Evolutionary conservation across 2,329 filamentous ascomycete genomes (phyloP).

Genomic region (Beauveria medogensis): DNA sequence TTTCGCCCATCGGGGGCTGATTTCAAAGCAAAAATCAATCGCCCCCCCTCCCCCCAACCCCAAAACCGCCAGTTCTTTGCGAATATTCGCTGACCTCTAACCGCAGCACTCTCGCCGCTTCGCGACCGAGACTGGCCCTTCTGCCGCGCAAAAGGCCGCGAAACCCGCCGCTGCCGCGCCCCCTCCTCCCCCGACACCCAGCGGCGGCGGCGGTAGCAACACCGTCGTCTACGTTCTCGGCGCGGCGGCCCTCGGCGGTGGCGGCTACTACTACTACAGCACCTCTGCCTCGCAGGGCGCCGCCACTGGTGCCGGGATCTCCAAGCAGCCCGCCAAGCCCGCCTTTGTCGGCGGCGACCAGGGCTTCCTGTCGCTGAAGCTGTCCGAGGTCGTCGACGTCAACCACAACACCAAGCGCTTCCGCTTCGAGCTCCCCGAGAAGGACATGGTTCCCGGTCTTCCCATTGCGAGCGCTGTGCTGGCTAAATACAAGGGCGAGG

Average conservation of each 20-base stretch:
- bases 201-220: constrained; percentile 43
- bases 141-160: constrained; percentile 10
- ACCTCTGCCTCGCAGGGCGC: constrained; percentile 33
- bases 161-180: constrained; percentile 33
- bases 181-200: constrained; percentile 34
- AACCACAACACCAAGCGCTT: constrained; percentile 95
- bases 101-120: constrained; percentile 51
- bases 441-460: constrained; percentile 77
- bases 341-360: constrained; percentile 78
- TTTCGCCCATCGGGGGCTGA: background rate
- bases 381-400: constrained; percentile 69
- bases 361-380: constrained; percentile 74
- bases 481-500: constrained; percentile 83
- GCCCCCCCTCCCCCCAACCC: too few relatives aligned
- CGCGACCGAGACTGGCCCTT: constrained; percentile 48
- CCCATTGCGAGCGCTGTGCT: constrained; percentile 77
- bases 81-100: constrained; percentile 22
- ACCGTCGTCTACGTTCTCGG: constrained; percentile 52
- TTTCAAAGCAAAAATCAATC: background rate
- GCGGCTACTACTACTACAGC: constrained; percentile 46
- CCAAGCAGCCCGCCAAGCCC: constrained; percentile 36
- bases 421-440: constrained; percentile 78
- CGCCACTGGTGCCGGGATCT: constrained; percentile 22
- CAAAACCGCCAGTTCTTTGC: constrained; percentile 11
- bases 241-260: constrained; percentile 50